phyloP scores from a whole-genome alignment of 73 alveolate species.

The Paramecium caudatum region DNA sequence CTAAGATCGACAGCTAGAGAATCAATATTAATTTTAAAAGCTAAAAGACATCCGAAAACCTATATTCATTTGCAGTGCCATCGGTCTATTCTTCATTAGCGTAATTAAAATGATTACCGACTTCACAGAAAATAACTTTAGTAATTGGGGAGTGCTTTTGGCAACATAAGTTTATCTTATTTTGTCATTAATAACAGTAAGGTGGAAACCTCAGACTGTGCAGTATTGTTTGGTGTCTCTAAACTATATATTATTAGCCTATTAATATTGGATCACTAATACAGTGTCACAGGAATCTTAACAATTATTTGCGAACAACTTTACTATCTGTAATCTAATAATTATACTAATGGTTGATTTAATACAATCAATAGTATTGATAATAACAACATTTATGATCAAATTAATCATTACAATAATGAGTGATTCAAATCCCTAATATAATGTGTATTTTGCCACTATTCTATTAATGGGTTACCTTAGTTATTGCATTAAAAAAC shows the following conservation, averaged over 20 bases:
- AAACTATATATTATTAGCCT: neutral
- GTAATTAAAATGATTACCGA: neutral
- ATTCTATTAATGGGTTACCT: neutral
- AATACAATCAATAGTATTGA: neutral
- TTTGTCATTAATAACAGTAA: neutral
- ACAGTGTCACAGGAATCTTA: neutral
- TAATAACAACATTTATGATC: neutral
- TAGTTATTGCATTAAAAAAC: neutral
- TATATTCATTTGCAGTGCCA: neutral
- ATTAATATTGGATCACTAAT: neutral
- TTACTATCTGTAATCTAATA: neutral
- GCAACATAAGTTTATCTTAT: slow-evolving; percentile 13
- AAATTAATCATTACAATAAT: neutral
- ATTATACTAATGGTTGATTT: neutral
- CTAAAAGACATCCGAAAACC: neutral
- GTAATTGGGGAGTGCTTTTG: neutral
- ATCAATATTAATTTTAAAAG: neutral
- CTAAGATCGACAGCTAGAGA: neutral
- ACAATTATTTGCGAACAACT: slow-evolving; percentile 12
- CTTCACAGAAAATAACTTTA: neutral
- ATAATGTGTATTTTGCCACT: slow-evolving; percentile 39
- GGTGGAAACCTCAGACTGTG: slow-evolving; percentile 9
- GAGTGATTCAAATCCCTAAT: neutral
- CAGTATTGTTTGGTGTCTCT: neutral
- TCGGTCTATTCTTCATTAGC: slow-evolving; percentile 8